Base-by-base conservation (phyloP, 2,329 filamentous ascomycete species). In the Leptographium lundbergii region DNA sequence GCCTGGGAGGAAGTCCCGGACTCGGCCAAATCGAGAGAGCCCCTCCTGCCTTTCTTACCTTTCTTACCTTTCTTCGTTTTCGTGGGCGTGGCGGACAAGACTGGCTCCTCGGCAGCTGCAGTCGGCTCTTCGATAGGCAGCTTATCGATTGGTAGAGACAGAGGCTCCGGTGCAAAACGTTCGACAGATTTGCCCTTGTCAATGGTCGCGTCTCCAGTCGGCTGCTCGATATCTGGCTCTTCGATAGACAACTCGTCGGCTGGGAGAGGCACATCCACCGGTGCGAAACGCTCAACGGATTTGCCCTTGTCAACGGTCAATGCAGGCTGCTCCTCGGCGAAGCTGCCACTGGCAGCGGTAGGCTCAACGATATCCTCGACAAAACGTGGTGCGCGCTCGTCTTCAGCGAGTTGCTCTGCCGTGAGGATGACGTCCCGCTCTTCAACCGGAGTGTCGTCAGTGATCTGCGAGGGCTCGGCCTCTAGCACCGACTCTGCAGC, bases 11-110 rank as follows among this genome's bases (percentile, higher is more conserved):
- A 19, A n/a, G 47, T 29, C 24, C 51, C 29, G 17, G 45, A 22
- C 7, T 22, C 45, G 17, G 34, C 34, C 17, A 39, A 17, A 13
- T 9, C 29, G 36, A 19, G 7, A 27, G 25, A 27, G 27, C 6
- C 17, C 24, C 34, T 10, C 36, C 9, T 50, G n/a, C 54, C 48
- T 51, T 51, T 34, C 34, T 59, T 57, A 47, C 50, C 51, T 27
- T 57, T 59, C 56, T 60, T 58, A 13, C 52, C 56, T 56, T 61
- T 61, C 32, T 57, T 59, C 51, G 59, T 58, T 24, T 58, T 60
- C 17, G 53, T 42, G 1, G 29, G 48, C 24, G 48, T 29, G 19
- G 48, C 48, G 13, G 14, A 25, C 48, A 29, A 11, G 24, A n/a
- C 29, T 29, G 19, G 17, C 25, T 53, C 47, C 39, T 57, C 48